Evolutionary conservation across 1,284 basidiomycete species (phyloP), one percentile per base, ranked within the genome.

Genomic region (Leccinum griseonigrum): DNA sequence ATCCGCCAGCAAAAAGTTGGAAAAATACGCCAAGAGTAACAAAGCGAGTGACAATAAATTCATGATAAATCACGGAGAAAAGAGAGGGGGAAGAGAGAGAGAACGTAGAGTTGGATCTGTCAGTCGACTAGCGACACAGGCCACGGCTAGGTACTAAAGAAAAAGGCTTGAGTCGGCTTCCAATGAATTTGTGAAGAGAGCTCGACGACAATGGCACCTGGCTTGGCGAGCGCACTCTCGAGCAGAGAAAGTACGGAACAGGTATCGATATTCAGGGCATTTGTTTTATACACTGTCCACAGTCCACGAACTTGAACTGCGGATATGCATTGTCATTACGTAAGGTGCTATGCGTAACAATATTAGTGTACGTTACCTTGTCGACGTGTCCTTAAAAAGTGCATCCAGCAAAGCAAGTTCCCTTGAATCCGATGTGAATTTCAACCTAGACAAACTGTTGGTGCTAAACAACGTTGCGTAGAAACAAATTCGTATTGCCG

Each of bases 311-410:
- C 11, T 22, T 18, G 28, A 40, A 7, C 11, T 22, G 36, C 32
- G 34, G 13, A 32, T 43, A 60, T 29, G n/a, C 4, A 34, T n/a
- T 32, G 10, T n/a, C 32, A 50, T 69, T 68, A 71, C 50, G 48
- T 70, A 70, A 69, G 36, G 32, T 22, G 34, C 13, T 38, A 28
- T 36, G 36, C 29, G 8, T 34, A 26, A 22, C 50, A 40, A 56
- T 31, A 63, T 56, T 46, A 14, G 59, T 53, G 56, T 62, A 9
- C 50, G 70, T 72, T 64, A 70, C 72, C 72, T 66, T 64, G 63
- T 64, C 65, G 59, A 69, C 69, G 58, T 38, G 26, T 34, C 18
- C 38, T 62, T 18, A 53, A 32, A 22, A 55, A 57, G 28, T n/a
- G 2, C 22, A 43, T 13, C 1, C 36, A 53, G 68, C 65, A 67